Base-by-base conservation (phyloP, 305 asterid species). In the Rubia tinctorum region DNA sequence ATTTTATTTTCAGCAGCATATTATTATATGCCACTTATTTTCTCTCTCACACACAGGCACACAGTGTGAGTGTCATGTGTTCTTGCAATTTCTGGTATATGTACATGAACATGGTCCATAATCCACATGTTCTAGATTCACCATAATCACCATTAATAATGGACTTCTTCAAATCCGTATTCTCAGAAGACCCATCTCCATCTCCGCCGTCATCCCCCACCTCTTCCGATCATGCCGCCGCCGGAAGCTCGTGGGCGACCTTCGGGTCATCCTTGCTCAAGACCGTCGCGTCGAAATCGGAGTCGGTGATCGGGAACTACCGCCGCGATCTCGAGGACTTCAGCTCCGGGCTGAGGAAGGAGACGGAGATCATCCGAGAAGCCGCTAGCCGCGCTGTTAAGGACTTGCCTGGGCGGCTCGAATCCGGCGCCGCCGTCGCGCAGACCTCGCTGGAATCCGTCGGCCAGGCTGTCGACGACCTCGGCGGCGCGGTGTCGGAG, bases 161-260 rank as follows among this genome's bases (percentile, higher is more conserved):
- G 98, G 92, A 93, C 60, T 90, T 91, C 86, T 88, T 91, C 89
- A 90, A 84, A 83, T 87, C 96, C 2, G 94, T 91, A 71, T 93
- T 91, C 83, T 44, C 97, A 47, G 82, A 83, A 2, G 97, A 89
- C 13, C 84, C 85, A 30, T 77, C 85, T 23, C 85, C 85, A 39
- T 77, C 85, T 27, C 79, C 84, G 1, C 5, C 74, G 37, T 27
- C 88, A 17, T 42, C 77, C 34, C 71, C 81, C 43, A 15, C 74
- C 45, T 43, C 80, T 20, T 51, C 83, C 43, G 56, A 86, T 44
- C 82, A 81, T 11, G 71, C 82, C 45, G 14, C 80, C 69, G 70
- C 64, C 64, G 64, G 34, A 0, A 23, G 2, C 73, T 69, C 82
- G 64, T 90, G 96, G 96, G 71, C 79, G 7, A 76, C 77, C 9